Evolutionary conservation across 495 filamentous ascomycete species (phyloP).

Genomic region (Parathielavia appendiculata): DNA sequence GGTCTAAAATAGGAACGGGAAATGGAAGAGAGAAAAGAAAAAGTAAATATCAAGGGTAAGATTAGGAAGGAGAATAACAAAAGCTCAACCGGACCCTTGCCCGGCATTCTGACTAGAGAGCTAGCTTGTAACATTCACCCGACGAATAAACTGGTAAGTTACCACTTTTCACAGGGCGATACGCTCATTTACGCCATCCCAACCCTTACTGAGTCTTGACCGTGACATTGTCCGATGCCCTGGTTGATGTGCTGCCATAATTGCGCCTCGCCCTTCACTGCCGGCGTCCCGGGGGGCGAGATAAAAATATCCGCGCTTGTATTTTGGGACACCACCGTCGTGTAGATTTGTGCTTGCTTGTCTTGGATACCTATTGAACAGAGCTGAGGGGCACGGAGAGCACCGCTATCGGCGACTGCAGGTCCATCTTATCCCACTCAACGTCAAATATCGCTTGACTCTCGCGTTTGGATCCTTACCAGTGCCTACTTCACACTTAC

Average conservation of each 20-base stretch:
- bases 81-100: no score
- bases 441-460: background rate
- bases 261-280: conserved; percentile 2
- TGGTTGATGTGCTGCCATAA: background rate
- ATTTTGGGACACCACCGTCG: conserved; percentile 6
- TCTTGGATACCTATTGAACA: background rate
- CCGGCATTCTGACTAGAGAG: no score
- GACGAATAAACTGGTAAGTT: no score
- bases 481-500: background rate
- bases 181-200: background rate
- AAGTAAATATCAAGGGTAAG: no score
- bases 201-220: background rate
- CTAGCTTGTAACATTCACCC: no score
- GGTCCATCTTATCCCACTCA: background rate
- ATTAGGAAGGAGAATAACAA: no score
- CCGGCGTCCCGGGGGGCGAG: background rate
- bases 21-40: no score
- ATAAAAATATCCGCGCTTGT: conserved; percentile 12
- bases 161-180: background rate
- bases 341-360: background rate
- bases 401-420: no score
- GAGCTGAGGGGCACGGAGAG: no score
- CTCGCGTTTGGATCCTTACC: no score
- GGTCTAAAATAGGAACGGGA: no score
- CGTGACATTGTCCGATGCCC: conserved; percentile 4